These are phyloP conservation scores for Alternaria viburni DNA, from an alignment of 2,329 filamentous ascomycete species.

Conservation along the genomic window DNA sequence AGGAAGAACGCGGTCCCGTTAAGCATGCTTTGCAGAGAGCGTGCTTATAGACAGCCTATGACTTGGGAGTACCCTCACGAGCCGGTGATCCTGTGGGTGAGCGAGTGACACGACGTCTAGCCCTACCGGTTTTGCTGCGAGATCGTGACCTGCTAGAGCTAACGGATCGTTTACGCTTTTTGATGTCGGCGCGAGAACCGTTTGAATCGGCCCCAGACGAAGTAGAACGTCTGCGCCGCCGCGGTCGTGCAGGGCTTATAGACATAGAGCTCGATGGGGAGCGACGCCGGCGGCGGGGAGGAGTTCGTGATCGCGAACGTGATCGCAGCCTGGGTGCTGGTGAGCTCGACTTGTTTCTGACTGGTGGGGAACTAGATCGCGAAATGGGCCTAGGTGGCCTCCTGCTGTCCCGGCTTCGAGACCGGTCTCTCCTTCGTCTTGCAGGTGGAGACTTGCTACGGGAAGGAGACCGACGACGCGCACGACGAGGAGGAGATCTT, in stretches of 20 bases:
- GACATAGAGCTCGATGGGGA: slow-evolving; percentile 49
- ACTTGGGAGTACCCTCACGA: slow-evolving; percentile 11
- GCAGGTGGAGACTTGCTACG: slow-evolving; percentile 24
- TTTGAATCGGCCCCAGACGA: slow-evolving; percentile 51
- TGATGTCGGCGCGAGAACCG: slow-evolving; percentile 58
- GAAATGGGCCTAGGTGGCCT: slow-evolving; percentile 49
- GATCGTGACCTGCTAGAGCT: slow-evolving; percentile 49
- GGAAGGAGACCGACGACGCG: slow-evolving; percentile 21
- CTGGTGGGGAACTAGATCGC: slow-evolving; percentile 57
- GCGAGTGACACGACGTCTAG: slow-evolving; percentile 26
- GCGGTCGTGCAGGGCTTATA: slow-evolving; percentile 47
- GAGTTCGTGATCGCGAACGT: slow-evolving; percentile 37
- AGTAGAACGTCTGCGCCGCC: slow-evolving; percentile 53
- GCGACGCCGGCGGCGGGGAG: slow-evolving; percentile 44
- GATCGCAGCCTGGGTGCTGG: slow-evolving; percentile 56
- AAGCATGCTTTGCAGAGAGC: neutral
- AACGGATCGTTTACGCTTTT: slow-evolving; percentile 53
- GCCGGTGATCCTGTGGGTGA: slow-evolving; percentile 27
- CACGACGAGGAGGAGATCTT: slow-evolving; percentile 32
- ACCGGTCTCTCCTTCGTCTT: slow-evolving; percentile 32
- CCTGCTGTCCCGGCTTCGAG: slow-evolving; percentile 40
- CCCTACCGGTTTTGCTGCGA: slow-evolving; percentile 24
- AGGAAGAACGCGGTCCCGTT: neutral
- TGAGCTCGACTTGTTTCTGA: slow-evolving; percentile 58
- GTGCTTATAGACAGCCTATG: slow-evolving; percentile 12